Evolutionary conservation across 1,139 yeast species (phyloP), one percentile per base, ranked within the genome.

Genomic region (Insectozyma bohioensis): DNA sequence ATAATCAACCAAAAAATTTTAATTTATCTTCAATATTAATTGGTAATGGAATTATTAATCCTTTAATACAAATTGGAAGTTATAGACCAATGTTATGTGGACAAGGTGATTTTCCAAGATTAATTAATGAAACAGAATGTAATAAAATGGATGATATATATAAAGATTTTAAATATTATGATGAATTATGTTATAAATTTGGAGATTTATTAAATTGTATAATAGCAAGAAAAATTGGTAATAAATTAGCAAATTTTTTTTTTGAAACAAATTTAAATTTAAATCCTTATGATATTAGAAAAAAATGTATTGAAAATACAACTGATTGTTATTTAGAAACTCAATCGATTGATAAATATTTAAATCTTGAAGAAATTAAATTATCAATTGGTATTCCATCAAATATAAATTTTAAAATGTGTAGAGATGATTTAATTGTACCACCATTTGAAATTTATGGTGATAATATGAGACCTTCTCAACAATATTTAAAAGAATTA

Each of bases 21-120:
- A 33, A 27, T 12, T 17, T 26, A 6, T 34, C 37, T 1, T 85
- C 95, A 7, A 83, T 88, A 26, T 63, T 88, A 61, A 86, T 88
- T 49, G 97, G 97, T 51, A 88, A 88, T 55, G 97, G 97, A 39
- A 72, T 87, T 52, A 85, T 95, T 28, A 95, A 88, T 58, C 85
- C 95, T 6, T 72, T 85, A 54, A 76, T 78, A 41, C 97, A 88
- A 63, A 82, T 80, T 58, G 80, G 79, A 43, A 77, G 76, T 57
- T 86, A 85, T 61, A 82, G 82, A 61, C 90, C 88, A 54, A 88
- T 88, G 96, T 95, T 95, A 8, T 88, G 97, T 59, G 95, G 95
- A 40, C 65, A 68, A 45, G 87, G 86, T 33, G 92, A 90, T 1
- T 20, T 31, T 32, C 17, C 12, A 9, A 17, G n/a, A 17, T 18